Evolutionary conservation across 768 basidiomycete species (phyloP).

Genomic region (Cyclocybe cylindracea): DNA sequence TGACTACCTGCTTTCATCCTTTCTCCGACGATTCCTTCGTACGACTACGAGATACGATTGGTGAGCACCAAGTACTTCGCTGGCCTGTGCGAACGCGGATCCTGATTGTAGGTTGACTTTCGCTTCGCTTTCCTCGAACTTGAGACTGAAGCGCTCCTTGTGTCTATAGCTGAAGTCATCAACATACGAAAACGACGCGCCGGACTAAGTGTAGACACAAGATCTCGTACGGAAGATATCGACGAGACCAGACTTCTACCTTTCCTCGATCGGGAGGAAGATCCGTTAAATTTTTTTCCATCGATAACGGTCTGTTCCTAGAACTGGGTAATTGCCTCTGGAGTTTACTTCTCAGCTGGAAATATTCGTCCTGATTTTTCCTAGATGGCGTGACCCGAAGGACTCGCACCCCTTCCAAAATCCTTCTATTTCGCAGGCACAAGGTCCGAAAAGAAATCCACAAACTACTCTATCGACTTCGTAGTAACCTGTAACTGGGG

Average conservation of each 20-base stretch:
- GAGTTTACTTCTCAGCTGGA: neutral
- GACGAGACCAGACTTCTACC: conserved; percentile 52
- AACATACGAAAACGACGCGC: conserved; percentile 46
- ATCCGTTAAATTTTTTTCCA: conserved; percentile 5
- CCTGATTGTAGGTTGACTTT: conserved; percentile 34
- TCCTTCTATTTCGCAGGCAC: neutral
- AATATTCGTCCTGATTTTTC: conserved; percentile 24
- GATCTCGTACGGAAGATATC: conserved; percentile 44
- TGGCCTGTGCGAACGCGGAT: conserved; percentile 46
- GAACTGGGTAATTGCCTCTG: neutral
- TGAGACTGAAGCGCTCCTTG: neutral
- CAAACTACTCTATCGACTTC: conserved; percentile 41
- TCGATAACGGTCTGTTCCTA: conserved; percentile 1
- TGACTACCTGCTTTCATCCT: conserved; percentile 60
- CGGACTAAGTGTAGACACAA: conserved; percentile 39
- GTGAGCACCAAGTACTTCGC: conserved; percentile 44
- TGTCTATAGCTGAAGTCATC: conserved; percentile 48
- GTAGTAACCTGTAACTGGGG: conserved; percentile 54
- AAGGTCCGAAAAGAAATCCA: conserved; percentile 13
- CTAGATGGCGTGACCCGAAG: conserved; percentile 21
- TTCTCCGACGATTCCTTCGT: conserved; percentile 61
- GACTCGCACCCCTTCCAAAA: conserved; percentile 3
- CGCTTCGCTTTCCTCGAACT: neutral
- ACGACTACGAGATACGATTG: conserved; percentile 37
- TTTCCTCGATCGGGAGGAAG: conserved; percentile 1